Conservation (phyloP, 1,284 basidiomycete species). For the Bondarzewia mesenterica region DNA sequence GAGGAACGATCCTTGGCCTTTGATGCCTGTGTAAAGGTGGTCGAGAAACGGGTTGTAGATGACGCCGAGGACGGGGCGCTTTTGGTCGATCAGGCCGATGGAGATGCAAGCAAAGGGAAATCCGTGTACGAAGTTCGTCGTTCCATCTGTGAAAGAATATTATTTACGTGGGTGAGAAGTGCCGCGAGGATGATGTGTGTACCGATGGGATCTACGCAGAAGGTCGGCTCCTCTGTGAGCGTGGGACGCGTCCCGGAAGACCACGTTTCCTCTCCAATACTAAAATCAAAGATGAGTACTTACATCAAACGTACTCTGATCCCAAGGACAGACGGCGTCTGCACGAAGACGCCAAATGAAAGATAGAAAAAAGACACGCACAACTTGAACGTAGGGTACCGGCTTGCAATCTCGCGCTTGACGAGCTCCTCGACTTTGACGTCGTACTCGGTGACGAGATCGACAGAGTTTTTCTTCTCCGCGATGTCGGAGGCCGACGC, state of each 20-base stretch:
- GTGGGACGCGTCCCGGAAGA: conserved; percentile 63
- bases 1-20: conserved; percentile 77
- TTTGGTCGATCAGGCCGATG: conserved; percentile 81
- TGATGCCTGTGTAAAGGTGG: conserved; percentile 24
- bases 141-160: conserved; percentile 64
- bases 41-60: conserved; percentile 16
- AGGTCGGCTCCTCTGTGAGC: conserved; percentile 84
- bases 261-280: conserved; percentile 89
- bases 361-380: conserved; percentile 31
- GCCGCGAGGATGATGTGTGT: conserved; percentile 12
- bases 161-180: background rate
- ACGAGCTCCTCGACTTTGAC: conserved; percentile 88
- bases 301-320: background rate
- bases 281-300: conserved; percentile 21
- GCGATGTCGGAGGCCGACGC: conserved; percentile 47
- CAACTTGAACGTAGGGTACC: conserved; percentile 81
- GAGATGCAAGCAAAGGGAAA: conserved; percentile 90
- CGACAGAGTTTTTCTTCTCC: conserved; percentile 88
- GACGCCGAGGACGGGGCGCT: conserved; percentile 69
- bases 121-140: conserved; percentile 91
- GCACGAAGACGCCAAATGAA: too few species aligned
- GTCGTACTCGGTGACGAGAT: conserved; percentile 96
- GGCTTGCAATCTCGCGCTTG: conserved; percentile 53
- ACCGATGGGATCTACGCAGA: conserved; percentile 87
- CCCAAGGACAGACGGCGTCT: background rate